phyloP scores from a whole-genome alignment of 2,329 filamentous ascomycete genomes.

The Aureobasidium melanogenum region DNA sequence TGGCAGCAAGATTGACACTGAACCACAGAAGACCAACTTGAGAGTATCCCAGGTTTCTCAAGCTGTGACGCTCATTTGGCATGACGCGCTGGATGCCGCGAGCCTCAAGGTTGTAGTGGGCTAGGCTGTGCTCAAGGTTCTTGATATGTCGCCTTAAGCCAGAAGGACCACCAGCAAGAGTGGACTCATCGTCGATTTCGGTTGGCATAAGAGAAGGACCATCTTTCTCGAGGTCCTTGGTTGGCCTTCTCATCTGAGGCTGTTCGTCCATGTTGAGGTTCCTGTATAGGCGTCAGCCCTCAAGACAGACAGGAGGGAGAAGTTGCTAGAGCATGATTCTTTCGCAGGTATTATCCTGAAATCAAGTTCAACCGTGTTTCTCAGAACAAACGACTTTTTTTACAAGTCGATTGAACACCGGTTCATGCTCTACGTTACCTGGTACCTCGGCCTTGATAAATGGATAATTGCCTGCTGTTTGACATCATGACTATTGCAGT shows the following conservation, averaged over 20 bases:
- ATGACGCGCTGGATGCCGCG: conserved; percentile 53
- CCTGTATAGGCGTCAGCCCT: conserved; percentile 12
- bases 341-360: conserved; percentile 44
- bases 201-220: conserved; percentile 9
- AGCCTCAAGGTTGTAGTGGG: conserved; percentile 48
- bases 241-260: conserved; percentile 5
- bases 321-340: conserved; percentile 36
- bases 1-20: conserved; percentile 53
- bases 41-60: conserved; percentile 24
- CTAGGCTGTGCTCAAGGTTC: conserved; percentile 32
- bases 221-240: conserved; percentile 17
- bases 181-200: neutral
- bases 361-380: conserved; percentile 49
- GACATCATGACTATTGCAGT: conserved; percentile 16
- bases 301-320: conserved; percentile 18
- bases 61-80: conserved; percentile 44
- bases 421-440: conserved; percentile 26
- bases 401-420: conserved; percentile 23
- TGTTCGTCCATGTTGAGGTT: conserved; percentile 17
- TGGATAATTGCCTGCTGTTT: conserved; percentile 11
- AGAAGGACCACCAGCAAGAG: conserved; percentile 1
- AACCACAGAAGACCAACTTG: conserved; percentile 53
- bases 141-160: conserved; percentile 12
- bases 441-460: conserved; percentile 19
- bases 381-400: conserved; percentile 29